These are phyloP conservation scores for Malassezia nana DNA, from an alignment of 1,284 basidiomycete species.

Conservation along the genomic window DNA sequence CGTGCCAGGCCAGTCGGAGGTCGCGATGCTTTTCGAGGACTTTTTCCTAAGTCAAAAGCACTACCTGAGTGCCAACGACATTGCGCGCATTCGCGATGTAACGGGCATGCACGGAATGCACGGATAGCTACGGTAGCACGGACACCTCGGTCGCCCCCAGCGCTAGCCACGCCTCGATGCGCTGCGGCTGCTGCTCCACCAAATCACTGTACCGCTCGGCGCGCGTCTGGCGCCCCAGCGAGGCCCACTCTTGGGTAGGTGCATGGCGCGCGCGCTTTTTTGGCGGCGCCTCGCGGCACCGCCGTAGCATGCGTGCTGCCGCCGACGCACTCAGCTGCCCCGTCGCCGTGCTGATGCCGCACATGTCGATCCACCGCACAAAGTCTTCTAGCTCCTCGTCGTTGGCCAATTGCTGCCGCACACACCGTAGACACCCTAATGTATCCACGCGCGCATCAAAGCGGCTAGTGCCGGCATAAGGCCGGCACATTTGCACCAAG, in stretches of 20 bases:
- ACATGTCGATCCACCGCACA: conserved; percentile 16
- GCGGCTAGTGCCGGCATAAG: background rate
- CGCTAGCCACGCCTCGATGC: background rate
- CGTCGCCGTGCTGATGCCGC: conserved; percentile 14
- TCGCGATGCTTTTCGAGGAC: conserved; percentile 43
- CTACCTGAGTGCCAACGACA: conserved; percentile 38
- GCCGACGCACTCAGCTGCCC: conserved; percentile 5
- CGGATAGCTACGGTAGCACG: conserved; percentile 12
- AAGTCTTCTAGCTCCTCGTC: conserved; percentile 17
- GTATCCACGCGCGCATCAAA: conserved; percentile 2
- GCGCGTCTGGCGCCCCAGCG: background rate
- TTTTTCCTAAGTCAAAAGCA: conserved; percentile 43
- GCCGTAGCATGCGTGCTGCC: background rate
- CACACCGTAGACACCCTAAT: conserved; percentile 12
- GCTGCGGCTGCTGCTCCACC: background rate
- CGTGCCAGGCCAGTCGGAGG: conserved; percentile 35
- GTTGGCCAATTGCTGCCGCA: conserved; percentile 7
- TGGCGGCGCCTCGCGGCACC: background rate
- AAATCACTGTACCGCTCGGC: background rate
- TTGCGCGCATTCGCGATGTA: conserved; percentile 36
- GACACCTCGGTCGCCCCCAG: background rate
- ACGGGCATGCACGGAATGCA: conserved; percentile 44
- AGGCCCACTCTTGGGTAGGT: background rate
- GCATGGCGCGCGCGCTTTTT: background rate
- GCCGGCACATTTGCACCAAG: conserved; percentile 6